Evolutionary conservation across 768 basidiomycete species (phyloP), one percentile per base, ranked within the genome.

Genomic region (Rhodosporidiobolus odoratus): DNA sequence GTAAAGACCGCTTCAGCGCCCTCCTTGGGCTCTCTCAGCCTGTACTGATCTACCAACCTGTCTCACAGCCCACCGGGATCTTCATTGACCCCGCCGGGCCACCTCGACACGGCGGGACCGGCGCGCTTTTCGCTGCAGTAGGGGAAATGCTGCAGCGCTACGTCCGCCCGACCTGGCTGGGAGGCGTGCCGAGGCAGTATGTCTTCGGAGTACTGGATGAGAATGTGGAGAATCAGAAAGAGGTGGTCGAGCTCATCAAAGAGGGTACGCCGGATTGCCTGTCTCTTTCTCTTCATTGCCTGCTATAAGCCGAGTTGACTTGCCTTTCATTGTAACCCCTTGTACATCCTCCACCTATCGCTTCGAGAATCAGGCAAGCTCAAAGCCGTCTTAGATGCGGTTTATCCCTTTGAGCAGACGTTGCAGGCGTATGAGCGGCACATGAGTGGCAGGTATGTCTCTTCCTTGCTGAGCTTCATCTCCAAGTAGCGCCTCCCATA

Each of bases 371-470:
- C 38, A 86, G 84, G 84, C 30, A 82, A 82, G 65, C 76, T 89
- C 13, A 84, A 82, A 68, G 81, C 85, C 1, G 75, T 83, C 0
- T 81, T 89, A 6, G 88, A 90, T 76, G 87, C 86, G 0, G 83
- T 85, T 0, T 84, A 81, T 66, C 79, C 77, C 4, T 88, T 89
- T 59, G 82, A 84, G 41, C 85, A 88, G 9, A 84, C 79, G 3
- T 77, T 84, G 62, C 79, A 84, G 66, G 89, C 88, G 0, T 91
- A 88, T 75, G 86, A 87, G 19, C 81, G 83, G 60, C 76, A 88
- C 13, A 80, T 86, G 83, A 83, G 84, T 1, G 78, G 81, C 8
- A 81, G 84, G 67, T 63, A 48, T 40, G 62, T 19, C 27, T 19
- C 30, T 30, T 37, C 4, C 8, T 48, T 58, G n/a, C n/a, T n/a